Percentiles rank a stretch among this genome's conserved stretches.
phyloP scores from a whole-genome alignment of 768 basidiomycete species.

The Rickenella mellea region DNA sequence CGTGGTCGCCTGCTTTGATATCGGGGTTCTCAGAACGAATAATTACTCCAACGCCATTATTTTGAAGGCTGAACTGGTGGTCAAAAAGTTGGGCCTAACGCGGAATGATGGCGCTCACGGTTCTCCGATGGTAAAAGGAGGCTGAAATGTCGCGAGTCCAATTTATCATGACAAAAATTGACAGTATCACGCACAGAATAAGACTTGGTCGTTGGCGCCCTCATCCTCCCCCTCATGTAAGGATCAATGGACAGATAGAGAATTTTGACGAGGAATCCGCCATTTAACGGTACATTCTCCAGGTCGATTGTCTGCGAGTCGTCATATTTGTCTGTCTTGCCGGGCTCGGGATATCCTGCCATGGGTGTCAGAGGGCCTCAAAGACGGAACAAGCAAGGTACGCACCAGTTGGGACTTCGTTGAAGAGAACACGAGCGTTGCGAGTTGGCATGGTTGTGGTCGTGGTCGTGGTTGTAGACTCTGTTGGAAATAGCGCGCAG shows the following conservation, averaged over 20 bases:
- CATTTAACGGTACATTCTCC: slow-evolving; percentile 11
- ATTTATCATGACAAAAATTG: background rate
- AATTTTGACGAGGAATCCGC: slow-evolving; percentile 20
- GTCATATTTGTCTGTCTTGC: slow-evolving; percentile 18
- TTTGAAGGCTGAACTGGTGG: background rate
- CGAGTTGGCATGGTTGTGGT: no score
- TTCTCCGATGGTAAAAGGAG: slow-evolving; percentile 14
- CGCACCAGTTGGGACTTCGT: slow-evolving; percentile 16
- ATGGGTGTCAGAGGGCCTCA: background rate
- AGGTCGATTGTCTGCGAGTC: slow-evolving; percentile 17
- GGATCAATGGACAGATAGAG: slow-evolving; percentile 32
- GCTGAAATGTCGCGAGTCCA: slow-evolving; percentile 2
- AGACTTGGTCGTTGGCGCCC: background rate
- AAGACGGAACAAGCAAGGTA: background rate
- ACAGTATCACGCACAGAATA: background rate
- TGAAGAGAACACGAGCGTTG: slow-evolving; percentile 20
- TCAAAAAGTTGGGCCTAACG: background rate
- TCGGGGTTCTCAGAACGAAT: slow-evolving; percentile 29
- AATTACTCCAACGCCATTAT: slow-evolving; percentile 33
- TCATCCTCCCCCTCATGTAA: slow-evolving; percentile 24
- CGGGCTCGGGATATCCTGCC: slow-evolving; percentile 19
- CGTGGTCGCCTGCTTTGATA: slow-evolving; percentile 28
- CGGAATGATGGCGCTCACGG: slow-evolving; percentile 13
- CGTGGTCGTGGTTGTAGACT: no score
- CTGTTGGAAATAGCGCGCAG: no score